Base-by-base conservation (phyloP, 768 basidiomycete genomes). In the Suillus decipiens region DNA sequence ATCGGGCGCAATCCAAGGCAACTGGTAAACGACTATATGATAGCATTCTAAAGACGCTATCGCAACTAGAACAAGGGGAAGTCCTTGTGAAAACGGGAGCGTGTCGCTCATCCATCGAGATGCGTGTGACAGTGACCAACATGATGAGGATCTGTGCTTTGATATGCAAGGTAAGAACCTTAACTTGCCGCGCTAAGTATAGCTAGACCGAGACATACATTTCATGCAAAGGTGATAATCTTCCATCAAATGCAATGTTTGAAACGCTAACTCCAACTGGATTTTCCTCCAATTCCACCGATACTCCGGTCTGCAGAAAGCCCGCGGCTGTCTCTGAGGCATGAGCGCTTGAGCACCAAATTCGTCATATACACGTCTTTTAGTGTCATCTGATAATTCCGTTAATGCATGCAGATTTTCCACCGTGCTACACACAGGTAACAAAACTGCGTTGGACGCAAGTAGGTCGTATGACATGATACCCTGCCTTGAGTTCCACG, bases 11-110 rank as follows among this genome's bases (percentile, higher is more conserved):
- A 53, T 33, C 39, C 28, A 1, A 28, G 28, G 28, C 28, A 39
- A 37, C 36, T 11, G 36, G 19, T 10, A 43, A 28, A 28, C 28
- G 28, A 28, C 3, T 28, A 28, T 28, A 28, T 28, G 28, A 3
- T 28, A 28, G 28, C 28, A 28, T 28, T 28, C n/a, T n/a, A n/a
- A n/a, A 28, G 28, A 28, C 28, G 28, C 28, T 1, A 0, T 71
- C 90, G 48, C 83, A 73, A 8, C 78, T 90, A 61, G 77, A 83
- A 63, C 64, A 73, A 0, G 88, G 84, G 1, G 79, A 93, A 72
- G 73, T 93, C 0, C 78, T 90, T 14, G 88, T 93, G 9, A 84
- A 82, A 72, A 84, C 92, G 58, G 79, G 76, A n/a, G 89, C 90
- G 89, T 81, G 28, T 28, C 28, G 28, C 28, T 28, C 28, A 28